phyloP scores from a whole-genome alignment of 495 filamentous ascomycete genomes.

The Talaromyces stipitatus region DNA sequence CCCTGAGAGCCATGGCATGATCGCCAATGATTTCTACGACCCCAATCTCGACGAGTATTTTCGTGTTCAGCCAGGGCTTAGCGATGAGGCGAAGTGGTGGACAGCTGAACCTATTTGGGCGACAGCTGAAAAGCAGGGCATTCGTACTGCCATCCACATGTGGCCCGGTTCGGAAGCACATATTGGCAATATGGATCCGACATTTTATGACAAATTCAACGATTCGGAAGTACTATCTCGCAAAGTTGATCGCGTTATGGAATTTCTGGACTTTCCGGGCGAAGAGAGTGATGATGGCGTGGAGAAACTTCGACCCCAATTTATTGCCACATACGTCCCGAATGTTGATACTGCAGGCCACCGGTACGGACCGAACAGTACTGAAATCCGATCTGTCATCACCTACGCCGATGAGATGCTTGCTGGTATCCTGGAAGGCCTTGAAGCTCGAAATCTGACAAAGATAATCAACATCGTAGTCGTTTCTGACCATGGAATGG shows the following conservation, averaged over 20 bases:
- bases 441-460: conserved; percentile 77
- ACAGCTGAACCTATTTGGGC: conserved; percentile 87
- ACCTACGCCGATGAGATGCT: conserved; percentile 72
- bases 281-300: conserved; percentile 36
- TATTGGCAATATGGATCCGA: conserved; percentile 54
- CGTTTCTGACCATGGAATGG: conserved; percentile 99
- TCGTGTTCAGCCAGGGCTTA: conserved; percentile 48
- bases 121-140: conserved; percentile 71
- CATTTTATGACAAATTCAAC: conserved; percentile 77
- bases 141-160: conserved; percentile 87
- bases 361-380: conserved; percentile 86
- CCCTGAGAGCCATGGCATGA: conserved; percentile 87
- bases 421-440: conserved; percentile 60
- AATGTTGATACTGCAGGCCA: conserved; percentile 85
- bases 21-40: conserved; percentile 94
- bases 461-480: conserved; percentile 90
- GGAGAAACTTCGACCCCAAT: conserved; percentile 56
- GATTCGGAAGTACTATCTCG: conserved; percentile 59
- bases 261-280: conserved; percentile 75
- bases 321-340: conserved; percentile 92
- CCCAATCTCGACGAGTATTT: conserved; percentile 69
- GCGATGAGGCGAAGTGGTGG: conserved; percentile 88
- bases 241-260: conserved; percentile 72
- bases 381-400: conserved; percentile 73
- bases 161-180: conserved; percentile 94